A percentile compares a stretch with the other conserved stretches of the same genome.
phyloP scores from a whole-genome alignment of 116 monocot species.

The Cymodocea nodosa region DNA sequence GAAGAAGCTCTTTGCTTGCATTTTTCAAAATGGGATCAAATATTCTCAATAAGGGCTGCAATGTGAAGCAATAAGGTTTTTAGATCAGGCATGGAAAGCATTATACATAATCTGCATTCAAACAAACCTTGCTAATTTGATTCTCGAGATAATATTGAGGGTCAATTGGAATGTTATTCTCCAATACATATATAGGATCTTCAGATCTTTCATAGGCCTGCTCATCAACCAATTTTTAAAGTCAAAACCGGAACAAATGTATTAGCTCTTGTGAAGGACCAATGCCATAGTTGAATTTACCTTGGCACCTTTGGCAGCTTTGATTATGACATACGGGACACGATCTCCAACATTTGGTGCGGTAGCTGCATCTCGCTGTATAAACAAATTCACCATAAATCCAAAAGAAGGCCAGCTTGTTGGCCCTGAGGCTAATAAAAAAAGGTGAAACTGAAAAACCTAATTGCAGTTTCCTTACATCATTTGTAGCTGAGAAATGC shows the following conservation, averaged over 20 bases:
- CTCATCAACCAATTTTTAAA: not conserved
- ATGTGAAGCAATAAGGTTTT: not conserved
- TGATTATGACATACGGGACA: conserved; percentile 97
- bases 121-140: conserved; percentile 85
- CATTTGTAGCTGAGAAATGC: no score
- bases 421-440: no score
- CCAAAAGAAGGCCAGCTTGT: not conserved
- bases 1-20: conserved; percentile 90
- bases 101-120: not conserved
- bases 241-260: not conserved
- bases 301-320: conserved; percentile 99
- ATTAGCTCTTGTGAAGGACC: not conserved
- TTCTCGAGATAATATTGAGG: conserved; percentile 98
- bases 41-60: conserved; percentile 92
- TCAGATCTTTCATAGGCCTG: conserved; percentile 99
- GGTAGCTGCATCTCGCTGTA: conserved; percentile 88
- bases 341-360: conserved; percentile 98
- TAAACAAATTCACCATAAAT: conserved; percentile 5
- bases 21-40: conserved; percentile 98
- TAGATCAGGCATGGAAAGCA: conserved; percentile 1
- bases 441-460: no score
- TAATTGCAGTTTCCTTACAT: no score
- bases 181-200: conserved; percentile 96
- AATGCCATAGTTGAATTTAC: conserved; percentile 19
- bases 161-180: conserved; percentile 97